Conservation (phyloP, 228 moss, liverwort and hornwort genomes). For the Sphagnum fallax region DNA sequence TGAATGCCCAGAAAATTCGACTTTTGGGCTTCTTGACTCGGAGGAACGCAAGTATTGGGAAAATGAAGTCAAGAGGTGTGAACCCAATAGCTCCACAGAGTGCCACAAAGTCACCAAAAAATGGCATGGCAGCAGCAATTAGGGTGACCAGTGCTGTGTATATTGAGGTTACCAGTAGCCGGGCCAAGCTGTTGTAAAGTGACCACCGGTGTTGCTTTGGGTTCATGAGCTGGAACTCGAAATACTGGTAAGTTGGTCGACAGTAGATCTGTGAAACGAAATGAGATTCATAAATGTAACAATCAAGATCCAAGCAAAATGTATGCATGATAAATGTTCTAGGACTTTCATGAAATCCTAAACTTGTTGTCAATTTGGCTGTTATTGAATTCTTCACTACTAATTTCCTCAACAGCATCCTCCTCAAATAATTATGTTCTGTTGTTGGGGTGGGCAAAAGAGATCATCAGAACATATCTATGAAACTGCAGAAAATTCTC, state of each 20-base stretch:
- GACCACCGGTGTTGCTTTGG: conserved; percentile 14
- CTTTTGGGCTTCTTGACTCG: conserved; percentile 36
- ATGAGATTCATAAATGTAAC: background rate
- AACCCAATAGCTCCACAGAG: conserved; percentile 65
- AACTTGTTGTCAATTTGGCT: background rate
- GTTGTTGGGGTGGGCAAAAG: background rate
- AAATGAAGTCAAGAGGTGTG: conserved; percentile 65
- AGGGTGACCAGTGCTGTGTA: conserved; percentile 51
- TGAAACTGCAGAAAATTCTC: too few species aligned
- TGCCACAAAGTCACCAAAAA: conserved; percentile 72
- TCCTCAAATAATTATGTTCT: background rate
- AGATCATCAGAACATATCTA: too few species aligned
- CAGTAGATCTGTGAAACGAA: conserved; percentile 49
- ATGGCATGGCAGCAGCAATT: conserved; percentile 50
- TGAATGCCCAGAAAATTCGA: background rate
- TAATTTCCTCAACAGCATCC: background rate
- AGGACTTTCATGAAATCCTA: too few species aligned
- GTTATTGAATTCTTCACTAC: background rate
- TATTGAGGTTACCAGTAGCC: conserved; percentile 28
- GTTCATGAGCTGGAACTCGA: conserved; percentile 31
- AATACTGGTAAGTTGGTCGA: conserved; percentile 48
- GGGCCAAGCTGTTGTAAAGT: conserved; percentile 17
- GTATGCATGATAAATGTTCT: too few species aligned
- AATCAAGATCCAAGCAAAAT: too few species aligned
- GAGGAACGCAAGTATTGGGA: conserved; percentile 43